Base-by-base conservation (phyloP, 2,329 filamentous ascomycete genomes). In the Cercospora citrullina region DNA sequence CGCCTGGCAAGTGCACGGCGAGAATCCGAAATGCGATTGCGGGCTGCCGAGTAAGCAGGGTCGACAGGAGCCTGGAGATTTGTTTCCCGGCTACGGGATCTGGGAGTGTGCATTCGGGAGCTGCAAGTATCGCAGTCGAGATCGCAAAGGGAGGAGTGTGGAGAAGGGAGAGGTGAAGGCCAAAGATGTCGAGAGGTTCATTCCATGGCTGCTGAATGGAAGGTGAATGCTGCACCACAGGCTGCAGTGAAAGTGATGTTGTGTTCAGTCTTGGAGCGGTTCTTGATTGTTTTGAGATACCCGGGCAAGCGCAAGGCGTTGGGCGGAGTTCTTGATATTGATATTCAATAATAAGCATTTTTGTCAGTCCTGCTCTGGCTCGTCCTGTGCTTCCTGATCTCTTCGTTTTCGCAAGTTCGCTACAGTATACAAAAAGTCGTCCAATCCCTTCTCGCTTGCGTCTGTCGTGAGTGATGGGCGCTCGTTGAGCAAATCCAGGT, bases 381-480 rank as follows among this genome's bases (percentile, higher is more conserved):
- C 59, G 7, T 63, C 66, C 10, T 63, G 63, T 36, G 18, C 48
- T 55, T 66, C 68, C 16, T 63, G 30, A 16, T 67, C 63, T 42
- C 78, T 79, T 63, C 83, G 79, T 75, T 86, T 86, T 65, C 84
- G 79, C 59, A 86, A 77, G 65, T 83, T 83, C 68, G 81, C 81
- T 53, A 84, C 76, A 30, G 78, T 79, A 73, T 85, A 85, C 26
- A 86, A 76, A 23, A 84, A 75, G 62, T 79, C 79, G 69, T 81
- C 80, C 39, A 84, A 65, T 65, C 76, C 74, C 72, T 80, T 81
- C 55, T 78, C 76, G 68, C 79, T 73, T 63, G 66, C 70, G 63
- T 66, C 66, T 26, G 72, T 70, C n/a, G 72, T 65, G 39, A 69
- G 36, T n/a, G 45, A 55, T n/a, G 33, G 28, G 55, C 45, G 14